These are phyloP conservation scores for Penicillium freii DNA, from an alignment of 2,329 filamentous ascomycete genomes.

Conservation along the genomic window DNA sequence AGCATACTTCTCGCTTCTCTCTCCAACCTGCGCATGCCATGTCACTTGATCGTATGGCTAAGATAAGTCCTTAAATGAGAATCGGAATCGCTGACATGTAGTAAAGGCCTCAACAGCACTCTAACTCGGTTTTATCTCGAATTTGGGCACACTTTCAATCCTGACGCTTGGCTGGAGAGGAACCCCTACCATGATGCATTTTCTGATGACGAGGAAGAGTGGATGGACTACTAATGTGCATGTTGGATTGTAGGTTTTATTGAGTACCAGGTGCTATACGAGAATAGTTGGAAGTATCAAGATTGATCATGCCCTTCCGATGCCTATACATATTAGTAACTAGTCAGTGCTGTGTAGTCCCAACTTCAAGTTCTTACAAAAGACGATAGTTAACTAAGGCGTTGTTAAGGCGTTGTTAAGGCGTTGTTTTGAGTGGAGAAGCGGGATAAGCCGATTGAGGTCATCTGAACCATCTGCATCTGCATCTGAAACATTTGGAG, in stretches of 20 bases:
- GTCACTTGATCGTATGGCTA: not conserved
- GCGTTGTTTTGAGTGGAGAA: not conserved
- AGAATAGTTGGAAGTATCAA: too few species aligned
- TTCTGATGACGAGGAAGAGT: not conserved
- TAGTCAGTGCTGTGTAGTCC: not conserved
- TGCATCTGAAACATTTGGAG: not conserved
- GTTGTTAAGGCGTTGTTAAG: not conserved
- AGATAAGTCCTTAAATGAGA: not conserved
- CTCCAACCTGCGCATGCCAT: not conserved
- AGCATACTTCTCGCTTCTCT: not conserved
- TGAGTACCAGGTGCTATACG: not conserved
- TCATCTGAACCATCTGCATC: not conserved
- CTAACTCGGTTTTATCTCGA: not conserved
- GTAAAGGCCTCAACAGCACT: not conserved
- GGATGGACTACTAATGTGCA: not conserved
- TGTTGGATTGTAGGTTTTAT: too few species aligned
- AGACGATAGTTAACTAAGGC: not conserved
- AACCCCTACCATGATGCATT: not conserved
- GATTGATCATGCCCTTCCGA: not conserved
- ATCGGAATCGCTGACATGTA: not conserved
- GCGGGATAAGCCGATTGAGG: not conserved
- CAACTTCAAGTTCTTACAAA: not conserved
- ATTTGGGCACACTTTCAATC: not conserved
- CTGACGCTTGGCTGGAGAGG: not conserved
- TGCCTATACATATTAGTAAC: not conserved